These are phyloP conservation scores for Aspergillus saccharolyticus DNA, from an alignment of 495 filamentous ascomycete species.

Conservation along the genomic window DNA sequence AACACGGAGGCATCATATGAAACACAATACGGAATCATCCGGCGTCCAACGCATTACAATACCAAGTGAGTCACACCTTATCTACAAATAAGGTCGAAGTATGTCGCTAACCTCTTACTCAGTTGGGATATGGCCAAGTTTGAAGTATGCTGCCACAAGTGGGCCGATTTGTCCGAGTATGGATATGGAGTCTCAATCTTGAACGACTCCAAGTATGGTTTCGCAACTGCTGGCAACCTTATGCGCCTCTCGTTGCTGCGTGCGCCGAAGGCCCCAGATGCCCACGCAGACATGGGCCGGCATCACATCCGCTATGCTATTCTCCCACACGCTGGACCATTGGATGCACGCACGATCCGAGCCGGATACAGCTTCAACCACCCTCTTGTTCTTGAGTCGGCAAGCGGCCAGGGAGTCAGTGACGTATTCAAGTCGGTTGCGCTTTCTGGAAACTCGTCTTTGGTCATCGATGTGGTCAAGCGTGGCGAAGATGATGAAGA, in stretches of 20 bases:
- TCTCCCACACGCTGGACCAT: slow-evolving; percentile 69
- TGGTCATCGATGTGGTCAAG: slow-evolving; percentile 82
- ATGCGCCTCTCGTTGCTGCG: slow-evolving; percentile 90
- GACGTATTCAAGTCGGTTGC: slow-evolving; percentile 47
- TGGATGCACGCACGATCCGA: slow-evolving; percentile 69
- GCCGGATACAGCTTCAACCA: slow-evolving; percentile 89
- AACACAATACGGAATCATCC: slow-evolving; percentile 85
- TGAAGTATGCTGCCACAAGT: slow-evolving; percentile 96
- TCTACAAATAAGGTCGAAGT: not conserved
- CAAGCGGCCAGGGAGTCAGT: slow-evolving; percentile 4
- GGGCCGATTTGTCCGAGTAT: slow-evolving; percentile 91
- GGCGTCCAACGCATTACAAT: slow-evolving; percentile 91
- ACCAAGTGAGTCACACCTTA: slow-evolving; percentile 51
- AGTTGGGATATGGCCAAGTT: slow-evolving; percentile 99
- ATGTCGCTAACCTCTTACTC: not conserved
- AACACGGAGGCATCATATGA: slow-evolving; percentile 96
- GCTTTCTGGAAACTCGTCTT: slow-evolving; percentile 50
- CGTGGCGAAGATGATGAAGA: slow-evolving; percentile 95
- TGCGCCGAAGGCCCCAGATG: slow-evolving; percentile 93
- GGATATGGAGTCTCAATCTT: slow-evolving; percentile 90
- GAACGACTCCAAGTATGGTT: slow-evolving; percentile 96
- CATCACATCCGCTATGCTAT: slow-evolving; percentile 91
- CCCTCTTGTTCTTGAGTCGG: slow-evolving; percentile 54
- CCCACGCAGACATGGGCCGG: slow-evolving; percentile 91
- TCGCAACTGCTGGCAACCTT: slow-evolving; percentile 82